Percentiles rank a stretch among this genome's conserved stretches.
Evolutionary conservation across 495 filamentous ascomycete genomes (phyloP).

Genomic region (Hypoxylon fragiforme): DNA sequence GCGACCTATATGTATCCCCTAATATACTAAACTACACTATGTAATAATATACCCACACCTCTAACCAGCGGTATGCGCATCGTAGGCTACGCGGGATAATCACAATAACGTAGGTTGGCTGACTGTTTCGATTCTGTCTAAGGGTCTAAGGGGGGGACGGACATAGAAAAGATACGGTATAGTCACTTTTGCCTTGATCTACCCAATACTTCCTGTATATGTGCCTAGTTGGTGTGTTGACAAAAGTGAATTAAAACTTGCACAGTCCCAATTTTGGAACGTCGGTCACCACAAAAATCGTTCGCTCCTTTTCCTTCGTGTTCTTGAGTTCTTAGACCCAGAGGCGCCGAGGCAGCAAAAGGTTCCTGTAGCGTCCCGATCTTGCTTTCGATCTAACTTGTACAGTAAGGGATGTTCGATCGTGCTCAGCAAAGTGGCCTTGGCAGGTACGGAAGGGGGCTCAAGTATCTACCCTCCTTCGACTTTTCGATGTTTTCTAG

Average conservation of each 20-base stretch:
- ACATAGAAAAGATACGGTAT: not conserved
- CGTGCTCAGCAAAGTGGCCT: constrained; percentile 14
- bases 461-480: not conserved
- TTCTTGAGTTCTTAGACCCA: no score
- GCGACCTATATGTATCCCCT: constrained; percentile 26
- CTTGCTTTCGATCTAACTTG: constrained; percentile 25
- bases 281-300: not conserved
- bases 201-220: not conserved
- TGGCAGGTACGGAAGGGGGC: constrained; percentile 25
- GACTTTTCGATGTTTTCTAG: constrained; percentile 7
- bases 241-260: no score
- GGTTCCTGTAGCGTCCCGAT: no score
- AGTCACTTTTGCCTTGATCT: not conserved
- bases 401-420: constrained; percentile 3
- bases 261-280: not conserved
- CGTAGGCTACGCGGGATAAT: constrained; percentile 25
- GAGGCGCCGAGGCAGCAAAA: no score
- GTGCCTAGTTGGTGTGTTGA: no score
- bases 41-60: constrained; percentile 19
- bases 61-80: constrained; percentile 22
- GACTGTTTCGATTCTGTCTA: not conserved
- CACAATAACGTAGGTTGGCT: constrained; percentile 5
- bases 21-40: no score
- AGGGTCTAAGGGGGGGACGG: not conserved
- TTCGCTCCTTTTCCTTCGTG: not conserved